Percentiles rank a stretch among this genome's conserved stretches.
phyloP scores from a whole-genome alignment of 2,329 filamentous ascomycete species.

The Monosporascus sp. region DNA sequence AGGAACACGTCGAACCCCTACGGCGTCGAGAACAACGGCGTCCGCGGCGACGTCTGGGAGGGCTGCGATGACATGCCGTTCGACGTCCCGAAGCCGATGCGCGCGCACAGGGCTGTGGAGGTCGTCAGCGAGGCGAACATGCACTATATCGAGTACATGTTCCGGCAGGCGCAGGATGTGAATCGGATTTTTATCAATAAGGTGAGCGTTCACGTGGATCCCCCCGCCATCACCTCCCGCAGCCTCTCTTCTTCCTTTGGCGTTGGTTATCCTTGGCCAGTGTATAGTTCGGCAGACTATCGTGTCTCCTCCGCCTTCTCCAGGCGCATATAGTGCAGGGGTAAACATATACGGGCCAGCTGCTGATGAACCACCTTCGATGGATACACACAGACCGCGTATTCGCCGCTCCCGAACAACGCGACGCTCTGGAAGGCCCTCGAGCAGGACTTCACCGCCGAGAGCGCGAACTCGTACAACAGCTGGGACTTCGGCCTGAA shows the following conservation, averaged over 20 bases:
- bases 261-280: too few species aligned
- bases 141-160: conserved; percentile 30
- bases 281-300: too few species aligned
- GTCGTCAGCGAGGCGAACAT: conserved; percentile 22
- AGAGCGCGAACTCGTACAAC: conserved; percentile 24
- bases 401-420: conserved; percentile 24
- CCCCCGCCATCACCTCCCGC: background rate
- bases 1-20: conserved; percentile 26
- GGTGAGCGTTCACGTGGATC: conserved; percentile 10
- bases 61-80: conserved; percentile 32
- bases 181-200: conserved; percentile 33
- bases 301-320: too few species aligned
- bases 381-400: conserved; percentile 23
- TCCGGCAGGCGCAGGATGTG: conserved; percentile 29
- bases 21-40: conserved; percentile 24
- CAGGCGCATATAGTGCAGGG: too few species aligned
- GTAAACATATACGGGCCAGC: too few species aligned
- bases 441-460: conserved; percentile 23
- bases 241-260: background rate
- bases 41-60: conserved; percentile 25
- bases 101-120: conserved; percentile 22
- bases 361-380: background rate
- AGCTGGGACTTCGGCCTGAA: conserved; percentile 31
- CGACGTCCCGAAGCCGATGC: conserved; percentile 26
- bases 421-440: conserved; percentile 30